Evolutionary conservation across 2,329 filamentous ascomycete genomes (phyloP), one percentile per base, ranked within the genome.

Genomic region (Monosporascus sp.): DNA sequence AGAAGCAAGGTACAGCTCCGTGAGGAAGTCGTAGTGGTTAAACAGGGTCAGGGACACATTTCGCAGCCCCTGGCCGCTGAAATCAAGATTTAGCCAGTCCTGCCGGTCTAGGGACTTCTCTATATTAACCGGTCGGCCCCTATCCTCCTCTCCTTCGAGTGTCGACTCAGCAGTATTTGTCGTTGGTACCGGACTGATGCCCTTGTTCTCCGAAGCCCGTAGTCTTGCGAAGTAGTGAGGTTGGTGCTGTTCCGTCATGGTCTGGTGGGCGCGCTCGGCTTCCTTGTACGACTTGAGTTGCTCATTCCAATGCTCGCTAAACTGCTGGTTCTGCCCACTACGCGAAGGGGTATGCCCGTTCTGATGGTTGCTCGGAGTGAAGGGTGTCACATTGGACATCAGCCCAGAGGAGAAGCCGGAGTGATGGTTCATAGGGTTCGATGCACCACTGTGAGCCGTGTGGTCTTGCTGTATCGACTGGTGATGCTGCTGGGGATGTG

Each of bases 41-140:
- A 97, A 97, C 35, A 99, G 77, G 45, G 88, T 83, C 8, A 82
- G 75, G 1, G 91, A 86, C 35, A 99, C 78, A 54, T 90, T 89
- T 61, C 91, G 87, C 48, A 99, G 77, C 20, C 93, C 93, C 74
- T 97, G 94, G n/a, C 94, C 94, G 62, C 92, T 94, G 69, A 97
- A 87, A 71, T 99, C 94, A 62, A 99, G 78, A 59, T 92, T 91
- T 69, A 90, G 84, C 94, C 94, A 97, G 65, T 92, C 88, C 70
- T 96, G 88, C 59, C 87, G 77, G 63, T 85, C 84, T 58, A 81
- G 78, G 54, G 81, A 77, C 64, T 82, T 81, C 55, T 88, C 82
- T 52, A 88, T 77, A 63, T 87, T 87, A 62, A 86, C 80, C 35
- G 83, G 83, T 53, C 82, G 72, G 63, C 82, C 77, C 62, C 80